Evolutionary conservation across 441 rosid species (phyloP).

Genomic region (Theobroma grandiflorum): DNA sequence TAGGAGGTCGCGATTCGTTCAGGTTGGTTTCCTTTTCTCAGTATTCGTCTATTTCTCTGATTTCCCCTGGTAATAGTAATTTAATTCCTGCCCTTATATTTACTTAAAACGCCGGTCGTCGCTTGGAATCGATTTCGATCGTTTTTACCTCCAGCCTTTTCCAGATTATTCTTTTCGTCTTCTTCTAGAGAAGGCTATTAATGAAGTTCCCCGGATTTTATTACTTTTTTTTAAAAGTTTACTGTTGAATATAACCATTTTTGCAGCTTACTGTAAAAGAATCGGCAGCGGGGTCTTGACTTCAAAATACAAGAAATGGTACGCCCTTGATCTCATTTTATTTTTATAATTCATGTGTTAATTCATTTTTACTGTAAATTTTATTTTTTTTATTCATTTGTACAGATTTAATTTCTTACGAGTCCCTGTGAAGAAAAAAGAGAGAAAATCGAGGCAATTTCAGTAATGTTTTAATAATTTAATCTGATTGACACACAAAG

Average conservation of each 20-base stretch:
- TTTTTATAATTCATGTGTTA: background rate
- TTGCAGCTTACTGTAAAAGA: slow-evolving; percentile 3
- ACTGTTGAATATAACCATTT: background rate
- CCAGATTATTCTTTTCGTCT: background rate
- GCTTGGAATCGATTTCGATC: slow-evolving; percentile 4
- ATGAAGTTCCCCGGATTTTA: background rate
- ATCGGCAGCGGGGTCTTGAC: background rate
- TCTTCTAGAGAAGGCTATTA: background rate
- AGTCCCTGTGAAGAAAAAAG: background rate
- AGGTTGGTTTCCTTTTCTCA: too few species aligned
- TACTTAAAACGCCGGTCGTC: background rate
- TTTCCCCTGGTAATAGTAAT: too few species aligned
- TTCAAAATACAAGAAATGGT: slow-evolving; percentile 10
- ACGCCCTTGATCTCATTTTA: background rate
- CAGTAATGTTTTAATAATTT: background rate
- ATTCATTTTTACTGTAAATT: background rate
- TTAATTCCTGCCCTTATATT: background rate
- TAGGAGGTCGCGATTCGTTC: too few species aligned
- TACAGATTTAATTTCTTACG: background rate
- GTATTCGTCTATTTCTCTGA: too few species aligned
- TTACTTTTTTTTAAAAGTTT: background rate
- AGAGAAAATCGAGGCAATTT: background rate
- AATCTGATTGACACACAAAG: slow-evolving; percentile 3
- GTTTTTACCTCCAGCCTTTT: background rate
- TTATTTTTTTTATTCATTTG: background rate